phyloP scores from a whole-genome alignment of 192 early-diverging fungal species.

The Entrophospora sp. region DNA sequence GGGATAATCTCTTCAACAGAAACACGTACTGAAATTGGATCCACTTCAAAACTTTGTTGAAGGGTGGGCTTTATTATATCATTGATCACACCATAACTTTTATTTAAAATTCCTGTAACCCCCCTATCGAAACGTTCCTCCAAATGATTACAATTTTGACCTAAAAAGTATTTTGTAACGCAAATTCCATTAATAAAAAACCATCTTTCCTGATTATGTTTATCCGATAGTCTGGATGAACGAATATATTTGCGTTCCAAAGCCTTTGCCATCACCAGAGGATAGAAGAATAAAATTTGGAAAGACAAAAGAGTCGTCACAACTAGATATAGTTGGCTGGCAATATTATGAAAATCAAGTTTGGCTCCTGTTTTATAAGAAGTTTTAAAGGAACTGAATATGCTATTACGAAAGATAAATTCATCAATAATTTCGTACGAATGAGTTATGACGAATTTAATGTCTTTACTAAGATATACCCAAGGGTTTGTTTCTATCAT shows the following conservation, averaged over 20 bases:
- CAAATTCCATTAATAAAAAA: constrained; percentile 2
- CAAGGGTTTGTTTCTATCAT: too few relatives aligned
- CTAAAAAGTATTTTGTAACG: neutral
- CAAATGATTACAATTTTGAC: neutral
- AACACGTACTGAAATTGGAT: neutral
- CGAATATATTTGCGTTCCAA: neutral
- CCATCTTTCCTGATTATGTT: neutral
- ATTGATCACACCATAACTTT: neutral
- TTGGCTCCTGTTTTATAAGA: too few relatives aligned
- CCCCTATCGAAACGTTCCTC: neutral
- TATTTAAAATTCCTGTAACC: neutral
- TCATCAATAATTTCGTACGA: too few relatives aligned
- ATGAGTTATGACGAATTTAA: too few relatives aligned
- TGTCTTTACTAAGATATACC: too few relatives aligned
- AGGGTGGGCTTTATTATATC: neutral
- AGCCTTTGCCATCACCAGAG: neutral
- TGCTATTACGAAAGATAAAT: too few relatives aligned
- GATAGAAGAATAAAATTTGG: neutral
- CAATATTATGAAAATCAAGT: too few relatives aligned
- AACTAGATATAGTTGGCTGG: neutral
- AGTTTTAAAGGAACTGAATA: too few relatives aligned
- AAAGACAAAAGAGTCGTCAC: neutral
- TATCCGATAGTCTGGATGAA: neutral
- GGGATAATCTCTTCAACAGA: neutral
- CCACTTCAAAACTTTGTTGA: neutral